phyloP scores from a whole-genome alignment of 345 rosid species.

The Aquilaria sinensis region DNA sequence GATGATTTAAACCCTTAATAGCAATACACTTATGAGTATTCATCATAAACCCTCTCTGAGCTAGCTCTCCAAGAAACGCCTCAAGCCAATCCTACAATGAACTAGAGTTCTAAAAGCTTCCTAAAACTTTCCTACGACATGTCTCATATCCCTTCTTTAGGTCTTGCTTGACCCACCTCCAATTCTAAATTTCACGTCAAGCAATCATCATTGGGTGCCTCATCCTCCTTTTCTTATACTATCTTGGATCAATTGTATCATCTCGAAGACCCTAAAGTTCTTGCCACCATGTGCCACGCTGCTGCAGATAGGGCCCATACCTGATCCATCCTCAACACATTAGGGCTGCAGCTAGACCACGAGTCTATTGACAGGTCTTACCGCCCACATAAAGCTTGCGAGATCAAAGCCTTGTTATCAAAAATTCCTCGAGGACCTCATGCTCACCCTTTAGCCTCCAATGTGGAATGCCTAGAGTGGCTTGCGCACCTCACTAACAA shows the following conservation, averaged over 20 bases:
- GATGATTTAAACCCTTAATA: too few species aligned
- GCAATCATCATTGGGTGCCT: constrained; percentile 20
- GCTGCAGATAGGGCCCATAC: constrained; percentile 70
- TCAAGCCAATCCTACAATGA: constrained; percentile 32
- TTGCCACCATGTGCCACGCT: constrained; percentile 71
- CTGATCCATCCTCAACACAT: constrained; percentile 66
- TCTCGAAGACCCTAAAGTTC: constrained; percentile 53
- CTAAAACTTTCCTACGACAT: constrained; percentile 89
- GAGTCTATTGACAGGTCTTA: constrained; percentile 54
- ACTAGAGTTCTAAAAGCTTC: constrained; percentile 56
- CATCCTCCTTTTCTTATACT: constrained; percentile 29
- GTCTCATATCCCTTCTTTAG: constrained; percentile 61
- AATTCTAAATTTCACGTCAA: constrained; percentile 20
- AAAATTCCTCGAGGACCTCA: constrained; percentile 69
- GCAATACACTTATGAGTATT: too few species aligned
- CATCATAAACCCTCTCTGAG: too few species aligned
- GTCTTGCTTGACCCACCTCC: constrained; percentile 33
- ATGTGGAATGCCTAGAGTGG: constrained; percentile 50
- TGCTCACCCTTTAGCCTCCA: constrained; percentile 44
- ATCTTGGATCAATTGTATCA: constrained; percentile 54
- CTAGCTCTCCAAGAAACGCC: too few species aligned
- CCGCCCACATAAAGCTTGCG: constrained; percentile 49
- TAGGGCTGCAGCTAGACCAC: constrained; percentile 92
- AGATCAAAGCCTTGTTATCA: constrained; percentile 48
- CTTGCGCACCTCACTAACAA: constrained; percentile 44